Evolutionary conservation across 495 filamentous ascomycete genomes (phyloP), one percentile per base, ranked within the genome.

Genomic region (Hyphodiscus hymeniophilus): DNA sequence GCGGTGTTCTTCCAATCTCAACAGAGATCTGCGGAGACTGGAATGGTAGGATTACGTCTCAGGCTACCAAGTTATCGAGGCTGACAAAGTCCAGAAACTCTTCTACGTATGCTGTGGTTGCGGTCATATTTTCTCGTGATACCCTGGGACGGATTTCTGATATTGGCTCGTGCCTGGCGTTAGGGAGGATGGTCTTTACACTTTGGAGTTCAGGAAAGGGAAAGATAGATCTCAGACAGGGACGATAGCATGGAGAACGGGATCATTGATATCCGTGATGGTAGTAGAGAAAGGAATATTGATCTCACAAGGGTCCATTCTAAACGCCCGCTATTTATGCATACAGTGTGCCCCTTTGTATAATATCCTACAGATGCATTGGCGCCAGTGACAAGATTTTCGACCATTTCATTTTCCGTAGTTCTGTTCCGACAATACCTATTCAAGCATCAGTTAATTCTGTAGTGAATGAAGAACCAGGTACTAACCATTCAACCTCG

Each of bases 1-100:
- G 85, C 87, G 1, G 94, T 98, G 36, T 98, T 94, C 67, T 98
- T 97, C 73, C 92, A 98, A 70, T 95, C 89, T 33, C 92, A 97
- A 63, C 90, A 96, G 70, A 82, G 94, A 60, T 94, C 83, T 42
- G 85, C 89, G 12, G 89, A 96, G 64, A 98, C 94, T 7, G 94
- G 94, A 66, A 98, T 98, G 92, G 92, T 97, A 61, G 76, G 62
- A 17, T 23, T 42, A 45, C 23, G 16, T 30, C 12, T 17, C 18
- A 6, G 15, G 8, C 17, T 11, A 32, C 3, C 12, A 16, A 17
- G 32, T 7, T 23, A 21, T 39, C 6, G 10, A 12, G 24, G 17
- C 35, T 49, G 38, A 41, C 23, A 20, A 12, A n/a, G 28, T 46
- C 33, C 23, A 97, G 90, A 95, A 90, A 89, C 77, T 98, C 11